Base-by-base conservation (phyloP, 345 rosid species). In the Lepidium aucheri region DNA sequence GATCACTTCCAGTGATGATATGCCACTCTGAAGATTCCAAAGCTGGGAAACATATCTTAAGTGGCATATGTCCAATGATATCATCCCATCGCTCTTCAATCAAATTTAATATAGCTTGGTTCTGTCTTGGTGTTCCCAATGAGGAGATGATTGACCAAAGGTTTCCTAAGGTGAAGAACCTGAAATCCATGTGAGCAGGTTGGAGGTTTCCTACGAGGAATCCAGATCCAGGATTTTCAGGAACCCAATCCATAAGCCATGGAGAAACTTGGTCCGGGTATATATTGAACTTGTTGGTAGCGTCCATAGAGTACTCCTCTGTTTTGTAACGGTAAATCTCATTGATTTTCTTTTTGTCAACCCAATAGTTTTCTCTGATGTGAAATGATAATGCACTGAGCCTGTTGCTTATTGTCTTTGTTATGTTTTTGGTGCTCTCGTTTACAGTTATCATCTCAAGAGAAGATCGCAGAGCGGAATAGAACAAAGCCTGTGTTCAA, bases 151-250 rank as follows among this genome's bases (percentile, higher is more conserved):
- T 66, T 14, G 95, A 76, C 98, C 93, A 92, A 18, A 92, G 72
- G 74, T 92, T 92, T 55, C 98, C 98, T 0, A 92, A 77, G 39
- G 96, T 83, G 68, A 92, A 89, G 77, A 92, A 87, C 59, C 96
- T 78, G 71, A 92, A 92, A 73, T 92, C 98, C 96, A 92, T 92
- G 38, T 89, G 98, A 74, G 93, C 96, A 22, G 98, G 95, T 50
- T 87, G 95, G 70, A 92, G 80, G 82, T 89, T 92, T 63, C 96
- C 96, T 14, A 92, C 81, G 18, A 92, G 70, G 72, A 84, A 92
- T 54, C 98, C 98, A 43, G 84, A 88, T 53, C 83, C 85, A 32
- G 89, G 83, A 76, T 74, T 77, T 62, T 87, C 84, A 16, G 95
- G 96, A 66, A 92, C 88, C 98, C 96, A 89, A 60, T 89, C 98